Evolutionary conservation across 192 early-diverging fungal species (phyloP), one percentile per base, ranked within the genome.

Genomic region (Podila horticola): DNA sequence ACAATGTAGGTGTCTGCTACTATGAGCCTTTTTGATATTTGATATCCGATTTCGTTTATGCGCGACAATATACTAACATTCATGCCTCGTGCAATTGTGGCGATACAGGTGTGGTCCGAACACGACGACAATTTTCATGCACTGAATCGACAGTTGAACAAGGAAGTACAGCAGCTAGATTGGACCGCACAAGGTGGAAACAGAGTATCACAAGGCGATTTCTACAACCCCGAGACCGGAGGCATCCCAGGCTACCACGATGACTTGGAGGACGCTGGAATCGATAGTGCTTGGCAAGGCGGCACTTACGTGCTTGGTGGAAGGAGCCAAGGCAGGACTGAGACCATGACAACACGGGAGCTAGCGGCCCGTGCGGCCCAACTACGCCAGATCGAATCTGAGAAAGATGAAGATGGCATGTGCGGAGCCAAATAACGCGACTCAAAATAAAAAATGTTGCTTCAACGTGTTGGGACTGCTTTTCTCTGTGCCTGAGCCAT

Each of bases 71-170:
- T 24, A 24, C 30, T 41, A 34, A 22, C 31, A 26, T 29, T 30
- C 29, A n/a, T 5, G 28, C 13, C n/a, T 7, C 22, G 13, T 71
- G 28, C 13, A 20, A 29, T 11, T 15, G 0, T 41, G 17, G 45
- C 10, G 45, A 26, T 30, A 62, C 72, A 86, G 86, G 82, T 88
- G 15, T 90, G 87, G 87, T 49, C 67, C 17, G 92, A 90, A 9
- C 94, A 96, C 69, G 92, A 92, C 66, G 88, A 89, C 7, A 83
- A 89, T 33, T 96, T 96, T 69, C 91, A 94, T 71, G 82, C 82
- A 28, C 75, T 96, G 22, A 91, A 94, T 71, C 83, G 93, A 50
- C 83, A 92, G 67, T 79, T 96, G n/a, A 94, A 94, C 50, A 85
- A 85, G 61, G 92, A 94, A 49, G 87, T 90, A 24, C 72, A 82